phyloP scores from a whole-genome alignment of 2,329 filamentous ascomycete species.

The Stenocarpella maydis region DNA sequence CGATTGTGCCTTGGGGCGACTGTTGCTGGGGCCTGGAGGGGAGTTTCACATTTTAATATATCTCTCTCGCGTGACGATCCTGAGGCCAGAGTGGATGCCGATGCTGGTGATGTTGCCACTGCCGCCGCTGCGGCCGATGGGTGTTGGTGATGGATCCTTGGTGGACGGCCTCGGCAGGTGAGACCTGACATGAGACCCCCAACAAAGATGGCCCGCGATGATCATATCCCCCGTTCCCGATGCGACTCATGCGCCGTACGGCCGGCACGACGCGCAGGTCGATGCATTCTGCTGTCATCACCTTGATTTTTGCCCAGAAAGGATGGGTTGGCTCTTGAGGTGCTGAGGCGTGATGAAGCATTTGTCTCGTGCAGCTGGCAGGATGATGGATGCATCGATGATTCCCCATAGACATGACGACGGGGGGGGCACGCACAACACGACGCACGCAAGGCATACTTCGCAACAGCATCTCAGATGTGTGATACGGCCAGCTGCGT shows the following conservation, averaged over 20 bases:
- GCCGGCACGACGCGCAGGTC: neutral
- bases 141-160: neutral
- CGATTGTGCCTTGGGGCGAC: slow-evolving; percentile 6
- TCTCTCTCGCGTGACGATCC: neutral
- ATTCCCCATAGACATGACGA: too few relatives aligned
- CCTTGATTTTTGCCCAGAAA: slow-evolving; percentile 24
- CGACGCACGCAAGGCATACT: neutral
- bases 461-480: neutral
- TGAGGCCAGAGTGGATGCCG: neutral
- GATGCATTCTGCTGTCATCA: slow-evolving; percentile 25
- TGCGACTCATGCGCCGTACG: slow-evolving; percentile 20
- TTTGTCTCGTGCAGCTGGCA: neutral
- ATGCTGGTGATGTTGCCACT: neutral
- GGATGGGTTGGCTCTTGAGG: neutral
- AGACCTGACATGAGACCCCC: slow-evolving; percentile 16
- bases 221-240: slow-evolving; percentile 1
- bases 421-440: neutral
- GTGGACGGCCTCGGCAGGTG: neutral
- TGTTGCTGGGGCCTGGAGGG: slow-evolving; percentile 10
- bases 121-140: neutral
- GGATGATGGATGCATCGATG: too few relatives aligned
- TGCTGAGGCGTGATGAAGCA: neutral
- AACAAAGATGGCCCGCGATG: neutral
- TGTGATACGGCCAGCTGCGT: neutral
- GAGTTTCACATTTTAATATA: slow-evolving; percentile 27